Conservation (phyloP, 2,329 filamentous ascomycete genomes). For the Huntiella bhutanensis region DNA sequence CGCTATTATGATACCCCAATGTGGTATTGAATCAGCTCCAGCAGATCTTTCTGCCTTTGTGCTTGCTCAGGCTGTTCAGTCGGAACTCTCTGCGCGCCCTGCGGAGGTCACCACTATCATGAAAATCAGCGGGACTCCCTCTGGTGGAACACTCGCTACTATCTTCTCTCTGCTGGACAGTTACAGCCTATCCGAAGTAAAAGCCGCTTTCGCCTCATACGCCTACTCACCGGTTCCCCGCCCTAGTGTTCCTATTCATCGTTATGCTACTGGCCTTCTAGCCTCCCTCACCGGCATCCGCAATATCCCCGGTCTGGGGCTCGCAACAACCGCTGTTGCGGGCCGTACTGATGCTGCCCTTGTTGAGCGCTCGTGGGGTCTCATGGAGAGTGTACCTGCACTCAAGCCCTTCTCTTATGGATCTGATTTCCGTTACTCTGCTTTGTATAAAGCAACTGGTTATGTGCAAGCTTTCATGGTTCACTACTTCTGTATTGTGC, state of each 20-base stretch:
- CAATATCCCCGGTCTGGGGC: slow-evolving; percentile 31
- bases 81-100: slow-evolving; percentile 29
- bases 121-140: slow-evolving; percentile 29
- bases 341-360: slow-evolving; percentile 31
- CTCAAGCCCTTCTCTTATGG: slow-evolving; percentile 34
- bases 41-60: slow-evolving; percentile 39
- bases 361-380: slow-evolving; percentile 44
- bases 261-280: neutral
- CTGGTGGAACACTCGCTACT: slow-evolving; percentile 51
- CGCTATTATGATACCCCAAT: slow-evolving; percentile 41
- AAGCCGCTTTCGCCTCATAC: slow-evolving; percentile 29
- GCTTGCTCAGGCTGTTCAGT: slow-evolving; percentile 30
- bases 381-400: slow-evolving; percentile 28
- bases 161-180: slow-evolving; percentile 38
- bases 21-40: slow-evolving; percentile 42
- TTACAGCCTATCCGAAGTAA: slow-evolving; percentile 30
- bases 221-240: slow-evolving; percentile 37
- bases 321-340: slow-evolving; percentile 33
- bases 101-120: slow-evolving; percentile 35
- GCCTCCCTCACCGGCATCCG: slow-evolving; percentile 28
- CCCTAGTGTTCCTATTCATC: slow-evolving; percentile 12
- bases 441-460: slow-evolving; percentile 33
- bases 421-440: slow-evolving; percentile 37
- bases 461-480: slow-evolving; percentile 29
- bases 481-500: slow-evolving; percentile 29